Conservation (phyloP, 2,329 filamentous ascomycete genomes). For the Calonectria hawksworthii region DNA sequence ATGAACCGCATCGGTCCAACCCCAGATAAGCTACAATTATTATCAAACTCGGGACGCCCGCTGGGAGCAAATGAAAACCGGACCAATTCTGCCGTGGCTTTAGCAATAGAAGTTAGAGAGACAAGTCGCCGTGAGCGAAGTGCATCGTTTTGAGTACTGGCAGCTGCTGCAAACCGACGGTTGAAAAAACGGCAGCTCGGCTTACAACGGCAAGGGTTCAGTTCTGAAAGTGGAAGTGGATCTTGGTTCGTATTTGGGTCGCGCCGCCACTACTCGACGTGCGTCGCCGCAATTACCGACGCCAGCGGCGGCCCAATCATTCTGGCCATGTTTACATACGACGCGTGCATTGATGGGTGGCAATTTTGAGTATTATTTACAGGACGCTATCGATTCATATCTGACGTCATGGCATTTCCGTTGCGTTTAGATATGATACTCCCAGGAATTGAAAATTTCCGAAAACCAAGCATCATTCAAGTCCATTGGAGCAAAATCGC, state of each 20-base stretch:
- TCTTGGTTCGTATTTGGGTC: background rate
- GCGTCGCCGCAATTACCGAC: slow-evolving; percentile 7
- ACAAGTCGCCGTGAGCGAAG: no score
- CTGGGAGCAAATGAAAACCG: no score
- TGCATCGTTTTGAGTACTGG: no score
- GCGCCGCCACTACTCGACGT: background rate
- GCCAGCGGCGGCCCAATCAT: background rate
- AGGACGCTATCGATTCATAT: background rate
- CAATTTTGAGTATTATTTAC: background rate
- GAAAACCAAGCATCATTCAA: slow-evolving; percentile 25
- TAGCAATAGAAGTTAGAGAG: no score
- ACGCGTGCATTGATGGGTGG: background rate
- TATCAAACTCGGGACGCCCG: no score
- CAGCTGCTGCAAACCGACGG: no score
- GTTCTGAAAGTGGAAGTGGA: background rate
- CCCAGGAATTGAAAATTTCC: slow-evolving; percentile 23
- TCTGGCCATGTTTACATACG: background rate
- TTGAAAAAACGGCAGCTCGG: no score
- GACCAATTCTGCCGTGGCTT: no score
- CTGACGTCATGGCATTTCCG: background rate
- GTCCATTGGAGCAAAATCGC: slow-evolving; percentile 19
- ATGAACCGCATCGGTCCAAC: no score
- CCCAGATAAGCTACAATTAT: no score
- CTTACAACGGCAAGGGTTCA: background rate
- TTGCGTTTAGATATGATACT: slow-evolving; percentile 17